Base-by-base conservation (phyloP, 2,329 filamentous ascomycete species). In the Purpureocillium lavendulum region DNA sequence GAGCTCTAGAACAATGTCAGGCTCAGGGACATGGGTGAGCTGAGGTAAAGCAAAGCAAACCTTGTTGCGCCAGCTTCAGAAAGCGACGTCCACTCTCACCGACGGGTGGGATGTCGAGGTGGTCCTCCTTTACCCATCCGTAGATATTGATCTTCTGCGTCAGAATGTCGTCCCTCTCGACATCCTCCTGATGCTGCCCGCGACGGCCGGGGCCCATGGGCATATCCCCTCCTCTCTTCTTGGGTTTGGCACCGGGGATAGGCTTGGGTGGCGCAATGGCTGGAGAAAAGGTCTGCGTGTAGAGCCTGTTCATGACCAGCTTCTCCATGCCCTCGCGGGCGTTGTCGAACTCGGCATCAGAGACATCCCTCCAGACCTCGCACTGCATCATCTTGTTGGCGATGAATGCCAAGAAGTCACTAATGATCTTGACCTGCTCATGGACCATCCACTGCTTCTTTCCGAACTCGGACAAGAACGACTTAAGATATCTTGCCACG, bases 361-460 rank as follows among this genome's bases (percentile, higher is more conserved):
- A 94, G 0, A 97, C 87, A 28, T 92, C 87, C 41, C 86, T 80
- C 92, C 92, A 98, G 3, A 98, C 87, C 45, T 98, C 92, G 56
- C 92, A 98, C 48, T 87, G 77, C 12, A 84, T 87, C 94, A 98
- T 98, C 67, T 97, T 97, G 65, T 95, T 95, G 39, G 86, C 85
- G 47, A 98, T 98, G 55, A 98, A 98, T 33, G 88, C 81, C 35
- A 98, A 69, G 51, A 98, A 98, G 59, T 98, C 94, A 49, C 87
- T 80, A 45, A 98, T 95, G 46, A 98, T 97, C 65, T 98, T 98
- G 58, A 97, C 92, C 61, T 98, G 92, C 64, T 98, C 92, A 58
- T 98, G 92, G 7, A 96, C 92, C 86, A 95, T 94, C 92, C 92
- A 98, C 62, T 97, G 92, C 50, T 89, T 87, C 67, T 97, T 98